Evolutionary conservation across 1,139 yeast genomes (phyloP).

Genomic region (Entelexis paramagnoliae): DNA sequence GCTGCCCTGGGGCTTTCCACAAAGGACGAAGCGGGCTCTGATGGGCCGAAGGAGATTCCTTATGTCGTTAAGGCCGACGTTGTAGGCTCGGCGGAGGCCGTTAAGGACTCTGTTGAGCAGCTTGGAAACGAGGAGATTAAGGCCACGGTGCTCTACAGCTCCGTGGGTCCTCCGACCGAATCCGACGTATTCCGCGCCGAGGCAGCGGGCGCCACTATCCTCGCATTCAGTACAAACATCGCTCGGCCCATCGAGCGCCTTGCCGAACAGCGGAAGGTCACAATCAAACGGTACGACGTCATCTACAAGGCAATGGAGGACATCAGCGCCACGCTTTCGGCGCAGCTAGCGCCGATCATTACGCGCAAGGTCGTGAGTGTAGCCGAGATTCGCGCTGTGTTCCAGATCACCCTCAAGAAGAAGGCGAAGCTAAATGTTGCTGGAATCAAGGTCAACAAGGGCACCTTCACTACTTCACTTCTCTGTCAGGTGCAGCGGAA

Average conservation of each 20-base stretch:
- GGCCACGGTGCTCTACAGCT: conserved; percentile 55
- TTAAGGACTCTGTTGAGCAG: conserved; percentile 62
- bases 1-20: conserved; percentile 28
- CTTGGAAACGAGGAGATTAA: conserved; percentile 79
- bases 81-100: conserved; percentile 56
- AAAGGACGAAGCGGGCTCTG: not conserved
- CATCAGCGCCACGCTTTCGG: conserved; percentile 56
- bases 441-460: conserved; percentile 76
- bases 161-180: conserved; percentile 81
- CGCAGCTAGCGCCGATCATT: conserved; percentile 53
- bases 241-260: conserved; percentile 54
- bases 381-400: conserved; percentile 60
- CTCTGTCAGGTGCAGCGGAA: conserved; percentile 54
- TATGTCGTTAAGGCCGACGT: conserved; percentile 86
- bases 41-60: conserved; percentile 37
- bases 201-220: conserved; percentile 58
- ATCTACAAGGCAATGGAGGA: conserved; percentile 83
- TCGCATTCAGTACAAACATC: conserved; percentile 67
- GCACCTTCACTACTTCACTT: conserved; percentile 51
- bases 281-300: conserved; percentile 57
- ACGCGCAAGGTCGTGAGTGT: conserved; percentile 62
- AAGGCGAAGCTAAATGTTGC: conserved; percentile 56
- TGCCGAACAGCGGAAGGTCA: conserved; percentile 54
- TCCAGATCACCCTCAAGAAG: conserved; percentile 48
- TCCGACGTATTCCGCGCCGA: conserved; percentile 75